Base-by-base conservation (phyloP, 768 basidiomycete species). In the Boletus pseudopeckii region DNA sequence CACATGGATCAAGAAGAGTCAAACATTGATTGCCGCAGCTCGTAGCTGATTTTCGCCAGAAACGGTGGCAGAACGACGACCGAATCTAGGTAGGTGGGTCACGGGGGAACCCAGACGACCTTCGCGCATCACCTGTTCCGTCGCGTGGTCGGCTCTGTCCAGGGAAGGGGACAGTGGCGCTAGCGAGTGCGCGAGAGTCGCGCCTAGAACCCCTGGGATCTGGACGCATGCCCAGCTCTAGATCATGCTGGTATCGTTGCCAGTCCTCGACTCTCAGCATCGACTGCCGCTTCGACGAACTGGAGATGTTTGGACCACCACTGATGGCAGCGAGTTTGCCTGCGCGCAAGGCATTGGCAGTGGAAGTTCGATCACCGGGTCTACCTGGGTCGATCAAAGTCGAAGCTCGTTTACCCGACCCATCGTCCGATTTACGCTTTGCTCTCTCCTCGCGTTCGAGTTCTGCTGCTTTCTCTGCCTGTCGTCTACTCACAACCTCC, bases 261-360 rank as follows among this genome's bases (percentile, higher is more conserved):
- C 90, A 92, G 65, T 90, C 90, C 68, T 90, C 87, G 38, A 92
- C 90, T 66, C 90, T 90, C 75, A 91, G 69, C 65, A 79, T 82
- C 39, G 88, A 90, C 68, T 85, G 68, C 44, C 87, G 81, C 61
- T 80, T 83, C 41, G 85, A 82, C 34, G 80, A 74, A 28, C 73
- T 64, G 14, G 68, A n/a, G 13, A 39, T 53, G 33, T 62, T 59
- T 3, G 50, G 44, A 15, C 71, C 72, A 22, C 72, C 71, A 5
- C 65, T 59, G 46, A 75, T 64, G 26, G 68, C 63, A 41, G 77
- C 81, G 14, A 90, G 75, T 67, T 78, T 80, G 64, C 85, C 81
- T 10, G 80, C 83, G 61, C 85, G 90, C 67, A 81, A 63, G 9
- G 22, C 45, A 22, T 60, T 70, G 39, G 47, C 48, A 11, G 22